Evolutionary conservation across 2,329 filamentous ascomycete genomes (phyloP), one percentile per base, ranked within the genome.

Genomic region (Blastomyces gilchristii): DNA sequence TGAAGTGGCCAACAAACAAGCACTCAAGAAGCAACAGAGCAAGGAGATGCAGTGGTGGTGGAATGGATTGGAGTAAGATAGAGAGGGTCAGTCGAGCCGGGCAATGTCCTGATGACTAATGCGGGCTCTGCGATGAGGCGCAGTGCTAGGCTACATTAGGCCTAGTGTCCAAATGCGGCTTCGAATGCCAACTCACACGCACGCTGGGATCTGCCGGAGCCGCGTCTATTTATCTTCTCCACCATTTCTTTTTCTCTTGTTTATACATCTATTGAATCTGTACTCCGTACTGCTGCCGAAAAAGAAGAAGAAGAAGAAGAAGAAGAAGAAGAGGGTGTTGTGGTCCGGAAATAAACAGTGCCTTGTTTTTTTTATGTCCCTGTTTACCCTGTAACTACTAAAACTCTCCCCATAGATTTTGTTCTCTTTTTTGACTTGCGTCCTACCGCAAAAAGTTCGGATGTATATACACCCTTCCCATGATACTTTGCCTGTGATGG

Each of bases 121-220:
- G 25, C 25, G 12, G 4, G 18, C 7, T 34, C 31, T 16, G 25
- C 50, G 50, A 28, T 53, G 50, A 53, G 50, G 31, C 4, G 25
- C 50, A 31, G 14, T 16, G 16, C 50, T 53, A 53, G 25, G 28
- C 50, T n/a, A 2, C 18, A 31, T 34, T 6, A 5, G 50, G 50
- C 11, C 18, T 53, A 53, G 50, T 25, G 8, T 14, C 3, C 4
- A 7, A 9, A 34, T 34, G 28, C 28, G 50, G 25, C 28, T 34
- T 53, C 16, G n/a, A 52, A 34, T 53, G 50, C 50, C 50, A 53
- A 53, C 50, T 53, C 50, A 53, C 50, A 16, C 50, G 50, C 50
- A 22, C n/a, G n/a, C n/a, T 53, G 25, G 14, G 34, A 53, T 25
- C 28, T 34, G 8, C 50, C 11, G 50, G 50, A 53, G 50, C 50